These are phyloP conservation scores for Argentina anserina DNA, from an alignment of 306 rosid genomes.

Conservation along the genomic window DNA sequence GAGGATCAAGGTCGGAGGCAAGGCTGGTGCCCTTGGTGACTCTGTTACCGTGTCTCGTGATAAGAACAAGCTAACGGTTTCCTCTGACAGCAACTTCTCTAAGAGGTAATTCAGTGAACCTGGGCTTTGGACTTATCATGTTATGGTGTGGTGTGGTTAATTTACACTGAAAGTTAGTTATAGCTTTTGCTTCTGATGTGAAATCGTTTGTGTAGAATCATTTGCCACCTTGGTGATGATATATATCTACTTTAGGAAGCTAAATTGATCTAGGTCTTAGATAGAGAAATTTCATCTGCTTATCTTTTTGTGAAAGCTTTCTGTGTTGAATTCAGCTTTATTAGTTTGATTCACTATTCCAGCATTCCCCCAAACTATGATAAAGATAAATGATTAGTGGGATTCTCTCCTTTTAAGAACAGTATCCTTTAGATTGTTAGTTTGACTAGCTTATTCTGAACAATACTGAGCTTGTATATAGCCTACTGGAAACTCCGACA, in stretches of 20 bases:
- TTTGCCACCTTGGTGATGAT: background rate
- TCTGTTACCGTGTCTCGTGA: constrained; percentile 63
- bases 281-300: background rate
- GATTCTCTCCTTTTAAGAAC: background rate
- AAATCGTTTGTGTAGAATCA: background rate
- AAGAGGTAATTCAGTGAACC: constrained; percentile 47
- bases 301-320: background rate
- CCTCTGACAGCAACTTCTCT: constrained; percentile 67
- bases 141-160: background rate
- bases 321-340: background rate
- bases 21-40: constrained; percentile 84
- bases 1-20: constrained; percentile 61
- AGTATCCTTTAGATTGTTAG: too few relatives aligned
- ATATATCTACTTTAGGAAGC: too few relatives aligned
- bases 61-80: constrained; percentile 70
- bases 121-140: background rate
- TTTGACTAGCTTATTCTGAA: too few relatives aligned
- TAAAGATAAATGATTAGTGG: background rate
- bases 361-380: background rate
- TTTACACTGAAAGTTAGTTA: background rate
- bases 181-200: background rate
- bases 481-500: background rate
- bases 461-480: background rate
- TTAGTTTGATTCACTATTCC: background rate
- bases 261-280: background rate